Conservation (phyloP, 176 grass and related monocot genomes). For the Paspalum vaginatum region DNA sequence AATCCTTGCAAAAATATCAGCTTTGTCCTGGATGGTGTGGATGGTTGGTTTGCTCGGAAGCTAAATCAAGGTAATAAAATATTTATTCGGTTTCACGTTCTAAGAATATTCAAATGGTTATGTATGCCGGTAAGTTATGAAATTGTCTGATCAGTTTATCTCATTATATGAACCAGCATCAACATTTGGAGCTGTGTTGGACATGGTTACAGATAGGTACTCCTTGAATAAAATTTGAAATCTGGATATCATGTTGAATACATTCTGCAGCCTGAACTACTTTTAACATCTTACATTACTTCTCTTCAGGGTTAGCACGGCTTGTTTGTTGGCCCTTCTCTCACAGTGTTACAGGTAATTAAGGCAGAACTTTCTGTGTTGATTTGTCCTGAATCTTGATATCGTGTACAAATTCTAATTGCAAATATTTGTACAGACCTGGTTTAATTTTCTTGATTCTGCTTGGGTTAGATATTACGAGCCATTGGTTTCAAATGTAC, state of each 20-base stretch:
- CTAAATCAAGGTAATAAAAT: conserved; percentile 75
- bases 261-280: conserved; percentile 31
- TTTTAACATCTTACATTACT: conserved; percentile 35
- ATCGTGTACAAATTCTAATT: background rate
- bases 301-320: conserved; percentile 91
- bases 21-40: conserved; percentile 72
- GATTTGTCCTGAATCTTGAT: background rate
- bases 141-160: conserved; percentile 36
- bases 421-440: conserved; percentile 63
- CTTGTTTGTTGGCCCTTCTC: conserved; percentile 88
- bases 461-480: conserved; percentile 89
- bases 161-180: conserved; percentile 67
- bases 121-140: background rate
- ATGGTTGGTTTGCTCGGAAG: conserved; percentile 81
- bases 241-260: conserved; percentile 23
- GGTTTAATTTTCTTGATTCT: conserved; percentile 86
- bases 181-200: conserved; percentile 98
- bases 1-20: conserved; percentile 43
- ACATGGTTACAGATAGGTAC: conserved; percentile 99
- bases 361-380: background rate
- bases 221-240: conserved; percentile 33
- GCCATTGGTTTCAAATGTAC: conserved; percentile 99
- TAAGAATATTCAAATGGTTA: conserved; percentile 9
- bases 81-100: background rate
- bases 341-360: conserved; percentile 90